Conservation (phyloP, 1,284 basidiomycete species). For the Mycena sp. region DNA sequence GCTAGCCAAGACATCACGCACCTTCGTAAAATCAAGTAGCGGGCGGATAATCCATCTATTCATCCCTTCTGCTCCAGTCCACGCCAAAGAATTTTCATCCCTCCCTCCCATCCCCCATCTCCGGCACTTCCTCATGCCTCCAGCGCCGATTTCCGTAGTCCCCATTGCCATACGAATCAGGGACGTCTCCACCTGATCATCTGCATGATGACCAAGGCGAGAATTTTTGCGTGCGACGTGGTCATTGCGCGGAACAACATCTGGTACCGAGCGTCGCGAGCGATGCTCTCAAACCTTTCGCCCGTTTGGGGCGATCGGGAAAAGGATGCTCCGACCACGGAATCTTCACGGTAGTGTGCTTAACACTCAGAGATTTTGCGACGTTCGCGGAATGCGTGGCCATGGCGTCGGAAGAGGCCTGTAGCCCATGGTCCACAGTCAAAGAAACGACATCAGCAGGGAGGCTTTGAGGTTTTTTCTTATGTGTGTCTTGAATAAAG, state of each 20-base stretch:
- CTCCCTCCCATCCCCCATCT: constrained; percentile 79
- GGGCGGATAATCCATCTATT: constrained; percentile 74
- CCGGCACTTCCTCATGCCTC: constrained; percentile 70
- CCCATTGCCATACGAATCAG: constrained; percentile 72
- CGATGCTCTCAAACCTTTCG: constrained; percentile 59
- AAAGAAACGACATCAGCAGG: constrained; percentile 60
- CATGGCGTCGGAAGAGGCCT: constrained; percentile 64
- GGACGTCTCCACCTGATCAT: constrained; percentile 83
- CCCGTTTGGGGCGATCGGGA: constrained; percentile 51
- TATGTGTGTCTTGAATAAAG: constrained; percentile 41
- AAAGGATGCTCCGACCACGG: constrained; percentile 65
- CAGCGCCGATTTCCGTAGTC: constrained; percentile 61
- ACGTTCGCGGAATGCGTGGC: constrained; percentile 54
- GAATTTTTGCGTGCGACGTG: constrained; percentile 43
- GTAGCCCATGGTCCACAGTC: constrained; percentile 74
- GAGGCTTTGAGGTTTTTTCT: constrained; percentile 1
- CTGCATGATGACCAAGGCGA: constrained; percentile 78
- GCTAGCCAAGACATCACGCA: constrained; percentile 37
- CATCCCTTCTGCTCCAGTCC: constrained; percentile 66
- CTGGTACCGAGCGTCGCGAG: constrained; percentile 67
- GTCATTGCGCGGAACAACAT: constrained; percentile 62
- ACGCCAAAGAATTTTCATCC: constrained; percentile 45
- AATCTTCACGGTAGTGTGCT: constrained; percentile 56
- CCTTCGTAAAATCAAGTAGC: constrained; percentile 73
- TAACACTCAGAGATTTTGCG: constrained; percentile 55